Base-by-base conservation (phyloP, 208 protist species). In the Crithidia mellificae region DNA sequence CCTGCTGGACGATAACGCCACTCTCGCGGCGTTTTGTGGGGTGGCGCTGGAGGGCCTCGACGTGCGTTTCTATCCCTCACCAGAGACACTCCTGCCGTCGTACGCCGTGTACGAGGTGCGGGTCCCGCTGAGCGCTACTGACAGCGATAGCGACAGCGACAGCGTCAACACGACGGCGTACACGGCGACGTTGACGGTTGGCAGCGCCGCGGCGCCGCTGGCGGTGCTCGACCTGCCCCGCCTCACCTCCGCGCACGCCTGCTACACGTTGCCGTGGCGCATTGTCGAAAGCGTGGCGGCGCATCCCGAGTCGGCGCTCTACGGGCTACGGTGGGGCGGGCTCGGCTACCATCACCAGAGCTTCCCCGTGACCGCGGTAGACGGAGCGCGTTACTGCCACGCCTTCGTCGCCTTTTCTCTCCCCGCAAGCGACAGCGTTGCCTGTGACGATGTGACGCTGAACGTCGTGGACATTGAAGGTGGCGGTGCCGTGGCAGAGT, bases 41-140 rank as follows among this genome's bases (percentile, higher is more conserved):
- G 71, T 84, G 14, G 41, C 72, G 20, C 58, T 84, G 44, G 79
- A 84, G 44, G 70, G 29, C 6, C 6, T 68, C 14, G 46, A 51
- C 8, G 36, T 78, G 8, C 29, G 14, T 6, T 38, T 47, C 14
- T 6, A 47, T n/a, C 0, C 19, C 19, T 24, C 9, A 9, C 56
- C 25, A 0, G n/a, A n/a, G 6, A 2, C 30, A 27, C 20, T 38
- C n/a, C 66, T 72, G 30, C 32, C 55, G 8, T 30, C 66, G 32
- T 58, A 72, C 56, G 66, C 41, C 17, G 66, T 72, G 34, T 72
- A 72, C 32, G 66, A 72, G 38, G 5, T 72, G 41, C 66, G 41
- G 3, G 41, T 63, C 8, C 66, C 46, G 20, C 6, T 68, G 30
- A 52, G 7, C 43, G 22, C 0, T 14, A 34, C n/a, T 6, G 43